phyloP scores from a whole-genome alignment of 768 basidiomycete genomes.

The Mrakia hoshinonis region DNA sequence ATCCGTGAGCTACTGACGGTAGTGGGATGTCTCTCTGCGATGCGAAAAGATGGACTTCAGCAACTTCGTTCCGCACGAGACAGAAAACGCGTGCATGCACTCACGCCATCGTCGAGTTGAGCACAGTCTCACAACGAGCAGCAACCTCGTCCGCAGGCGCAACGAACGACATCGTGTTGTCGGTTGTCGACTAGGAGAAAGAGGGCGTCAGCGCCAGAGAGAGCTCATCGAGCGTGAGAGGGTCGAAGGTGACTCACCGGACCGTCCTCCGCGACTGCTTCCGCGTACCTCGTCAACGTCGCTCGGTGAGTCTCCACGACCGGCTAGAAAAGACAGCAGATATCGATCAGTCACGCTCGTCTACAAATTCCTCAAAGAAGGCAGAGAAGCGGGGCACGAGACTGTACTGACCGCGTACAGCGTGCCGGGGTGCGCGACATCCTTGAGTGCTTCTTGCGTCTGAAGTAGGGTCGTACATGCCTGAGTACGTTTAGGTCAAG shows the following conservation, averaged over 20 bases:
- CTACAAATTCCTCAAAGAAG: background rate
- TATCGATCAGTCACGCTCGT: background rate
- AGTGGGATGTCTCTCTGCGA: conserved; percentile 10
- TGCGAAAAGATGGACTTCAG: background rate
- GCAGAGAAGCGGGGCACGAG: background rate
- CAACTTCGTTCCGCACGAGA: background rate
- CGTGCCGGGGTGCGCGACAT: conserved; percentile 63
- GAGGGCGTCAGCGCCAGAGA: background rate
- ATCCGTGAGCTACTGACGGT: background rate
- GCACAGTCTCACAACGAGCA: conserved; percentile 72
- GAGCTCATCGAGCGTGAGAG: background rate
- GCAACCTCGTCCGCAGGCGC: conserved; percentile 41
- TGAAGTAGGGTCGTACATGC: conserved; percentile 62
- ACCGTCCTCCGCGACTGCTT: conserved; percentile 45
- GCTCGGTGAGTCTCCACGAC: conserved; percentile 66
- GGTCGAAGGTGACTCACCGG: conserved; percentile 37
- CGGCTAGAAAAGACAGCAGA: conserved; percentile 44
- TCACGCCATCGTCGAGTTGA: conserved; percentile 68
- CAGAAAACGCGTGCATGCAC: conserved; percentile 42
- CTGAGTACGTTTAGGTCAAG: conserved; percentile 44
- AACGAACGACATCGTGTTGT: background rate
- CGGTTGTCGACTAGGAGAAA: background rate
- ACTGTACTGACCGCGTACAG: conserved; percentile 53
- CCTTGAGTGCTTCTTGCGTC: conserved; percentile 67
- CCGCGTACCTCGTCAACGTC: conserved; percentile 57